These are phyloP conservation scores for Orbilia quercus DNA, from an alignment of 2,329 filamentous ascomycete genomes.

Conservation along the genomic window DNA sequence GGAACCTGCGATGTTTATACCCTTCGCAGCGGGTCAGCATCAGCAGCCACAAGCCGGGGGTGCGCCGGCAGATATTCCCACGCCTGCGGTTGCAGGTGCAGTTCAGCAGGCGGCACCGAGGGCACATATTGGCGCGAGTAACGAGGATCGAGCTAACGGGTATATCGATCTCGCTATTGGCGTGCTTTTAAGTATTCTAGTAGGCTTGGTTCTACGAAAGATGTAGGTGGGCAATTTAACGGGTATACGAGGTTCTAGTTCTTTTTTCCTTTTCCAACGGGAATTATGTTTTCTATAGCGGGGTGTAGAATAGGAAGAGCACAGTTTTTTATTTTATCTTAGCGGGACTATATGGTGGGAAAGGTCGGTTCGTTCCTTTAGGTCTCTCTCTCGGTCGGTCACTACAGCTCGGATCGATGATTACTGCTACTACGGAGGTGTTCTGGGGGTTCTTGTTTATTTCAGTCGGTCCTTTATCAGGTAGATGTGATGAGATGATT, in stretches of 20 bases:
- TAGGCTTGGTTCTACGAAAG: constrained; percentile 37
- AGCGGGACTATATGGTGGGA: not conserved
- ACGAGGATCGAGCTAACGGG: constrained; percentile 30
- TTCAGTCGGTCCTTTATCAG: not conserved
- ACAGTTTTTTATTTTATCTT: constrained; percentile 4
- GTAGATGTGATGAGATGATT: not conserved
- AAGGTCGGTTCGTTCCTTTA: not conserved
- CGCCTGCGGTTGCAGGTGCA: constrained; percentile 12
- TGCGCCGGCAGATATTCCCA: constrained; percentile 6
- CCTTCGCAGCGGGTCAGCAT: constrained; percentile 20
- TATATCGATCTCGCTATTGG: constrained; percentile 49
- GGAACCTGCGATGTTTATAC: constrained; percentile 50
- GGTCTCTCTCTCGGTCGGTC: constrained; percentile 1
- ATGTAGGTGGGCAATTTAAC: constrained; percentile 9
- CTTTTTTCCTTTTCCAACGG: not conserved
- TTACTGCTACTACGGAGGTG: constrained; percentile 11
- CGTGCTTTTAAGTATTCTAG: constrained; percentile 14
- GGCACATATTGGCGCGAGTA: constrained; percentile 7
- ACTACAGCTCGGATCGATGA: constrained; percentile 2
- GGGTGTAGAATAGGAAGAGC: not conserved
- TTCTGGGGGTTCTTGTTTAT: constrained; percentile 19
- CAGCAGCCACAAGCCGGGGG: constrained; percentile 24
- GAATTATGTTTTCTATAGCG: not conserved
- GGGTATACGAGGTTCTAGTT: not conserved
- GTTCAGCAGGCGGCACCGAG: constrained; percentile 31